These are phyloP conservation scores for Fusarium heterosporum DNA, from an alignment of 2,329 filamentous ascomycete species.

Conservation along the genomic window DNA sequence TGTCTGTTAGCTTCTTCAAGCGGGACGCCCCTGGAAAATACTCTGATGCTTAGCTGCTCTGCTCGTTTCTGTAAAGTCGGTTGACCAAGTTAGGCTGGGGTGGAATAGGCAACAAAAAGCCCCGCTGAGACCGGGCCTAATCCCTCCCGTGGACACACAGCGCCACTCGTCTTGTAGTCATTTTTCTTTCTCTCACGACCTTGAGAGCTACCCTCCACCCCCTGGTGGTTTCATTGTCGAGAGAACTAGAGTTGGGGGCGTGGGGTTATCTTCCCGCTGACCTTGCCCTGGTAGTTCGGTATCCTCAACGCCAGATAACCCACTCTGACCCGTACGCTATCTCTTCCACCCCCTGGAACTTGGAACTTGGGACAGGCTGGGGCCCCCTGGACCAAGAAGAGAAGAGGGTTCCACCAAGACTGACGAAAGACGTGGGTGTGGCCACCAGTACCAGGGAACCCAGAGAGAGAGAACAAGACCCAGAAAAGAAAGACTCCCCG, in stretches of 20 bases:
- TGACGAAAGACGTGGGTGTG: conserved; percentile 46
- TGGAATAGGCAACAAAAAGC: conserved; percentile 16
- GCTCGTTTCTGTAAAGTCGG: conserved; percentile 7
- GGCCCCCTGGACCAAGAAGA: conserved; percentile 29
- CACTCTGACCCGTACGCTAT: conserved; percentile 34
- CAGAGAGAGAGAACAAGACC: conserved; percentile 32
- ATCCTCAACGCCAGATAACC: conserved; percentile 17
- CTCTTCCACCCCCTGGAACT: conserved; percentile 41
- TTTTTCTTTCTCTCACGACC: conserved; percentile 6
- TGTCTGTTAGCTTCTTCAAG: conserved; percentile 18
- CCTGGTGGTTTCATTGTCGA: conserved; percentile 27
- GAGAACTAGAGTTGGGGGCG: conserved; percentile 25
- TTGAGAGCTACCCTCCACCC: conserved; percentile 30
- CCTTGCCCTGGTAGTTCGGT: conserved; percentile 31
- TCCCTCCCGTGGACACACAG: conserved; percentile 24
- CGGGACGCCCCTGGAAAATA: conserved; percentile 17
- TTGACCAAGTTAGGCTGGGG: conserved; percentile 22
- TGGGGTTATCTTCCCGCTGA: conserved; percentile 37
- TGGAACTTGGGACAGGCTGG: conserved; percentile 36
- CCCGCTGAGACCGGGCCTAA: conserved; percentile 39
- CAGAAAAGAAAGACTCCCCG: conserved; percentile 1
- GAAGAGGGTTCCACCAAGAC: conserved; percentile 29
- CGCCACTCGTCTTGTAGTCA: conserved; percentile 25
- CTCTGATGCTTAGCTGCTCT: conserved; percentile 25
- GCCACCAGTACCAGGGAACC: conserved; percentile 37